Base-by-base conservation (phyloP, 176 grass and related monocot species). In the Dendrocalamus sinicus region DNA sequence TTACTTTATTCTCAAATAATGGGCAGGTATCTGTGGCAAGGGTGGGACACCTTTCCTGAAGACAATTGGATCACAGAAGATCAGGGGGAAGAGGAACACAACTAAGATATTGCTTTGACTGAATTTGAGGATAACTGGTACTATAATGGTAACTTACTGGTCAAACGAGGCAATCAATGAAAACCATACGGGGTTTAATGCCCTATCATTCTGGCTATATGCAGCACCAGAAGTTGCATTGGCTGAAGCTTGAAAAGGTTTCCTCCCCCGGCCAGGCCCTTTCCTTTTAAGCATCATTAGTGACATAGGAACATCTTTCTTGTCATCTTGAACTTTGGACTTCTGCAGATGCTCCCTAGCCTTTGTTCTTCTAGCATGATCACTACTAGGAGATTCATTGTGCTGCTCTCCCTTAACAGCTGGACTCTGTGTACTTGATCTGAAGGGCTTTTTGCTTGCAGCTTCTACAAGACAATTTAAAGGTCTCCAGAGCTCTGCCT, bases 1-100 rank as follows among this genome's bases (percentile, higher is more conserved):
- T 94, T 78, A 97, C 94, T 94, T 92, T 79, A 97, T 94, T 87
- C 94, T 97, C 66, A 94, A 86, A 89, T 67, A 91, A 22, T 89
- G 90, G 32, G 86, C 47, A 84, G 92, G 68, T 86, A 94, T 89
- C 80, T 91, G 92, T 59, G 88, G 92, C 61, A 94, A 86, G 41
- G 89, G 83, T 22, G 89, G 83, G 19, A 40, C 35, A 30, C 92
- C 90, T 88, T 90, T 89, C 94, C 94, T 97, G 90, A 72, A 94
- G 94, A 81, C 8, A 77, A 86, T 79, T 17, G 24, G 39, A 89
- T 64, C 23, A 75, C 26, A 71, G 16, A 84, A 91, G 51, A 89
- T 93, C 62, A 93, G 67, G 11, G n/a, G 51, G 60, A 37, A 54
- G 73, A 40, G 47, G 6, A 58, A 37, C 54, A 67, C 60, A 89